A percentile compares a stretch with the other conserved stretches of the same genome.
These are phyloP conservation scores for Tuber calosporum DNA, from an alignment of 495 filamentous ascomycete species.

Conservation along the genomic window DNA sequence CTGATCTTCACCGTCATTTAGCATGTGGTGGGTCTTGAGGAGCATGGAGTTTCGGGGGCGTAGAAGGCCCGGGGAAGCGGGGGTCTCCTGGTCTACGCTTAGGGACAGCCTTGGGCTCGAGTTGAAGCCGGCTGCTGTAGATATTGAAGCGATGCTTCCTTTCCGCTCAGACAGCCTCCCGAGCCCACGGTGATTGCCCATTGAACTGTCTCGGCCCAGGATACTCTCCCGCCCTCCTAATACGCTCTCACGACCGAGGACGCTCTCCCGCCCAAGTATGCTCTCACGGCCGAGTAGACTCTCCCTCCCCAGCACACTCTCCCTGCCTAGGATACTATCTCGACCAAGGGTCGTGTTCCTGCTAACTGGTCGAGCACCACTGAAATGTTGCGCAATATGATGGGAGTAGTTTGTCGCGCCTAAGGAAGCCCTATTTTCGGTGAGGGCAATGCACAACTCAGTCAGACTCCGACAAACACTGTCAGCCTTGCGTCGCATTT, in stretches of 20 bases:
- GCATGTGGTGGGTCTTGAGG: slow-evolving; percentile 42
- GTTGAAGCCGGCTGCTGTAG: slow-evolving; percentile 44
- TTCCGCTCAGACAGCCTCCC: slow-evolving; percentile 32
- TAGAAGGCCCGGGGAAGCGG: slow-evolving; percentile 41
- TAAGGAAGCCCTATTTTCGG: slow-evolving; percentile 46
- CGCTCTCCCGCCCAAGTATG: slow-evolving; percentile 20
- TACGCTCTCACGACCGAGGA: slow-evolving; percentile 14
- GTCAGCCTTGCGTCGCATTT: slow-evolving; percentile 81
- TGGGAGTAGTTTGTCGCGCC: slow-evolving; percentile 16
- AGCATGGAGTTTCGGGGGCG: slow-evolving; percentile 33
- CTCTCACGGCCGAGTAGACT: slow-evolving; percentile 29
- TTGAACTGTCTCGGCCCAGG: slow-evolving; percentile 18
- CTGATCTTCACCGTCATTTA: slow-evolving; percentile 48
- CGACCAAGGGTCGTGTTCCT: slow-evolving; percentile 23
- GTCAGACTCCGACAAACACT: slow-evolving; percentile 87
- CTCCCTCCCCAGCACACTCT: slow-evolving; percentile 22
- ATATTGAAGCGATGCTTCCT: slow-evolving; percentile 35
- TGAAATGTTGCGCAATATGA: slow-evolving; percentile 29
- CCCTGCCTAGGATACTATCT: slow-evolving; percentile 21
- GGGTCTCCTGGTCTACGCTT: slow-evolving; percentile 48
- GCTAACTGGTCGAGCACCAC: slow-evolving; percentile 29
- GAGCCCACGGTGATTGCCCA: slow-evolving; percentile 21
- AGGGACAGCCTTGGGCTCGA: slow-evolving; percentile 44
- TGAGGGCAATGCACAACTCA: slow-evolving; percentile 80
- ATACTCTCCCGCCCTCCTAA: slow-evolving; percentile 19